These are phyloP conservation scores for Alternaria angustiovoidea DNA, from an alignment of 2,329 filamentous ascomycete genomes.

Conservation along the genomic window DNA sequence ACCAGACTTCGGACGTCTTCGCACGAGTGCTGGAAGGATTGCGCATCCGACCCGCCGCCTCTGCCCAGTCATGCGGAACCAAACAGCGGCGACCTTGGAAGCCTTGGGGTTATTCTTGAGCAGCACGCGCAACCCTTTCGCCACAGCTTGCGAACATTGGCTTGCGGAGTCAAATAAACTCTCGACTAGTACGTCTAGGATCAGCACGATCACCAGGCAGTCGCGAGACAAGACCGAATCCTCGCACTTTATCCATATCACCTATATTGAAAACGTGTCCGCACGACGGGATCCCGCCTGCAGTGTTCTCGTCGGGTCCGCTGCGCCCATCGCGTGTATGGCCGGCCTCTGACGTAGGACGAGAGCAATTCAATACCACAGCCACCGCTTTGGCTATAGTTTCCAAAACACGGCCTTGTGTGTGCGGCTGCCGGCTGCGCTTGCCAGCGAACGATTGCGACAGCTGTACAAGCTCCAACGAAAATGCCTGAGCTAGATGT, in stretches of 20 bases:
- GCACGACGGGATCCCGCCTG: conserved; percentile 15
- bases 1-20: conserved; percentile 2
- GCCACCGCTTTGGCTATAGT: conserved; percentile 6
- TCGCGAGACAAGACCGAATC: conserved; percentile 12
- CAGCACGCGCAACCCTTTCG: conserved; percentile 38
- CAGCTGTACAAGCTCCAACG: background rate
- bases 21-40: conserved; percentile 2
- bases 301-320: background rate
- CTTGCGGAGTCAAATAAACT: conserved; percentile 23
- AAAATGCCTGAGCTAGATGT: conserved; percentile 3
- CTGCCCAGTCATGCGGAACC: conserved; percentile 14
- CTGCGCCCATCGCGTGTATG: conserved; percentile 14
- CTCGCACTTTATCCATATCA: conserved; percentile 16
- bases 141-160: conserved; percentile 24
- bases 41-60: conserved; percentile 15
- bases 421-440: conserved; percentile 6
- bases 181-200: conserved; percentile 18
- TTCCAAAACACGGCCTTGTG: conserved; percentile 4
- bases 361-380: conserved; percentile 14
- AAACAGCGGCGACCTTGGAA: conserved; percentile 14
- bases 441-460: conserved; percentile 15
- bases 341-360: conserved; percentile 34
- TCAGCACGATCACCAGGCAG: conserved; percentile 27
- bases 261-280: conserved; percentile 24
- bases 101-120: conserved; percentile 14